Base-by-base conservation (phyloP, 257 asterid species). In the Datura wrightii region DNA sequence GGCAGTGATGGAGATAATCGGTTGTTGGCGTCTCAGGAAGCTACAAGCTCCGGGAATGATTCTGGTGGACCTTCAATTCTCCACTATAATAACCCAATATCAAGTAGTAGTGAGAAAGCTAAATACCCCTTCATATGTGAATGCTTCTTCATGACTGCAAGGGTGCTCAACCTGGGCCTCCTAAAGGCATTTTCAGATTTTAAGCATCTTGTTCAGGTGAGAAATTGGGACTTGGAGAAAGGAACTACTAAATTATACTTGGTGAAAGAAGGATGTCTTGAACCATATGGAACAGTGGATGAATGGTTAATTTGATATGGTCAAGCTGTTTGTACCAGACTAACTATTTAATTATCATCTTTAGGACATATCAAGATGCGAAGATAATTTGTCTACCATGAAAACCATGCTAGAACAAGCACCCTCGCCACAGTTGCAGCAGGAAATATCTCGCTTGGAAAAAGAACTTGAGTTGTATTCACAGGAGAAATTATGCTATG, bases 131-230 rank as follows among this genome's bases (percentile, higher is more conserved):
- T 94, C 89, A 93, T 94, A 89, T 94, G 98, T 88, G 99, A 96
- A 90, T 96, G 98, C 91, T 96, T 96, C 92, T 96, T 94, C 92
- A 96, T 96, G 99, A 96, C 98, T 50, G 95, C 99, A 66, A 91
- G 98, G 89, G 98, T 94, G 83, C 96, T 96, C 81, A 94, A 92
- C 91, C 89, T 97, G 89, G 99, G 99, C 37, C 88, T 97, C 88
- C 90, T 97, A 80, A 94, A 97, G 89, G 98, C 98, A 86, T 93
- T 93, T 89, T 94, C 98, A 34, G 99, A 97, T 90, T 94, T 92
- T 88, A 94, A 94, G 88, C 97, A 94, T 91, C 98, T 97, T 63
- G 97, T 91, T 89, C 98, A 96, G 99, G 99, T 96, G 85, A 82
- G 71, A 31, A 81, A 34, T 8, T 76, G 39, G 82, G 48, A 50